phyloP scores from a whole-genome alignment of 2,329 filamentous ascomycete species.

The Graphium sp. region DNA sequence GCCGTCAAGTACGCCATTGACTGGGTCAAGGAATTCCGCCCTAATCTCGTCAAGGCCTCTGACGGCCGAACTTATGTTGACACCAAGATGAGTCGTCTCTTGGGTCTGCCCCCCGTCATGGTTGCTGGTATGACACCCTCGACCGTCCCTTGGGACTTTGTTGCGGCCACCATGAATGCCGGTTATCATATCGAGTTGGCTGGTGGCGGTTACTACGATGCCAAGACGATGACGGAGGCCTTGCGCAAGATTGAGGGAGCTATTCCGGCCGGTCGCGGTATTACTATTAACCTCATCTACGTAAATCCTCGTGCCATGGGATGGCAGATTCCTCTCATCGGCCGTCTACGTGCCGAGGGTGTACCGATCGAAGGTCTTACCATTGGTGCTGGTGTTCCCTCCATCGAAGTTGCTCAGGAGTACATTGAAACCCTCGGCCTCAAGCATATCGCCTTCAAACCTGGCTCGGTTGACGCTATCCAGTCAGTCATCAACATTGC shows the following conservation, averaged over 20 bases:
- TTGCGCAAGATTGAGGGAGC: conserved; percentile 70
- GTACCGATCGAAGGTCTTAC: conserved; percentile 84
- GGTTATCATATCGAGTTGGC: conserved; percentile 89
- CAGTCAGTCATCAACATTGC: conserved; percentile 85
- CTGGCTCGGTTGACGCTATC: conserved; percentile 75
- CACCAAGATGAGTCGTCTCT: conserved; percentile 83
- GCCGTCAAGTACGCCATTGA: conserved; percentile 90
- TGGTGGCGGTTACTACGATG: conserved; percentile 78
- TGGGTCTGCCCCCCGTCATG: conserved; percentile 75
- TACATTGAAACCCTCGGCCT: conserved; percentile 87
- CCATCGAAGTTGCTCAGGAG: conserved; percentile 80
- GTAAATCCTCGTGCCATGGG: conserved; percentile 78
- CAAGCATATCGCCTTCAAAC: conserved; percentile 91
- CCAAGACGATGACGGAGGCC: conserved; percentile 67
- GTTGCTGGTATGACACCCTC: conserved; percentile 89
- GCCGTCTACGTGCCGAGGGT: conserved; percentile 64
- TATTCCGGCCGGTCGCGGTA: conserved; percentile 73
- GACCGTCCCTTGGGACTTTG: conserved; percentile 82
- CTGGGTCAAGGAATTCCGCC: conserved; percentile 95
- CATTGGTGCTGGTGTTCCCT: conserved; percentile 85
- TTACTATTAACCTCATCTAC: conserved; percentile 81
- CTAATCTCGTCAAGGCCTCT: conserved; percentile 80
- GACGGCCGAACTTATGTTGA: conserved; percentile 83
- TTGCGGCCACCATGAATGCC: conserved; percentile 82
- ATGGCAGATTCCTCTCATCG: conserved; percentile 81